Base-by-base conservation (phyloP, 2,329 filamentous ascomycete genomes). In the Verticillium isaacii region DNA sequence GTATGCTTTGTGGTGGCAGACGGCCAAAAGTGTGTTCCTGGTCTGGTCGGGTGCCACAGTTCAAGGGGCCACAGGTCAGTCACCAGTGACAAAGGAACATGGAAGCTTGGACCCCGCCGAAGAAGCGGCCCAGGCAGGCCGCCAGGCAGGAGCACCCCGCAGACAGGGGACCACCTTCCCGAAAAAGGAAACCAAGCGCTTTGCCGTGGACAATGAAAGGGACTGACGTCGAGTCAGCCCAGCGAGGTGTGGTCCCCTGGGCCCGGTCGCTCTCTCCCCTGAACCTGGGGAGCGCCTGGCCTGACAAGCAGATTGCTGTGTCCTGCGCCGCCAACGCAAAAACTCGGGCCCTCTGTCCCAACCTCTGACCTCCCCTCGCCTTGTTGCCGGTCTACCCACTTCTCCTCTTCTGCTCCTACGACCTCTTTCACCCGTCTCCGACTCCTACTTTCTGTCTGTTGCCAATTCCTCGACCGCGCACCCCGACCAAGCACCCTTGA, bases 321-420 rank as follows among this genome's bases (percentile, higher is more conserved):
- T 52, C 45, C 45, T 52, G 45, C 45, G 45, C 45, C 45, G 12
- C 45, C 45, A 23, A 19, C 45, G 19, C 45, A 19, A 52, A 52
- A 52, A 52, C n/a, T 52, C 19, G 19, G 45, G 45, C 45, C 45
- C 19, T 52, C 45, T 12, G 45, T 52, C 45, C 45, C 45, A n/a
- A 25, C 19, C 45, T 29, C 29, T 29, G 29, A 29, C 29, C 29
- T 29, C 29, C 29, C 29, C 29, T 52, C 45, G 45, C 9, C 45
- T 52, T 25, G 45, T 19, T 52, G 19, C 19, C 45, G 11, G 45
- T 23, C 45, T 52, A 23, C 45, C 45, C 45, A 29, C 19, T 52
- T 52, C 45, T 52, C 19, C 45, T 52, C 45, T 32, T 15, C 19
- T 36, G 37, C 63, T 45, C 52, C 25, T 57, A 57, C 59, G 61